Percentiles rank a stretch among this genome's conserved stretches.
These are phyloP conservation scores for Pinus tabuliformis DNA, from an alignment of 75 land plant genomes.

Conservation along the genomic window DNA sequence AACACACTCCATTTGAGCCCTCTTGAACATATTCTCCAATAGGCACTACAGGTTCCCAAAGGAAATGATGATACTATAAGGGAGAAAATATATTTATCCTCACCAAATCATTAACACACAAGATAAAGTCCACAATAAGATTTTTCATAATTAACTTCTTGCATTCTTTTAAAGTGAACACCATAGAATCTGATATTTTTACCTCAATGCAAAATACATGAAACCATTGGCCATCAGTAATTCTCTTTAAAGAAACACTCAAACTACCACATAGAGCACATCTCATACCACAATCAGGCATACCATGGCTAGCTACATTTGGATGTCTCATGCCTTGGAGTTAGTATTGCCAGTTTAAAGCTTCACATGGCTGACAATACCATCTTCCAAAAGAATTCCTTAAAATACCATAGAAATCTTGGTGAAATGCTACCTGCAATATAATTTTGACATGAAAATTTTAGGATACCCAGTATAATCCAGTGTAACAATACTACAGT, in stretches of 20 bases:
- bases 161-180: neutral
- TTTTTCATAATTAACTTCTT: neutral
- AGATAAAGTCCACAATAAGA: neutral
- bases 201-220: conserved; percentile 98
- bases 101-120: neutral
- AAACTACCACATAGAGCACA: conserved; percentile 82
- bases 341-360: conserved; percentile 25
- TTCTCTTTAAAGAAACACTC: conserved; percentile 77
- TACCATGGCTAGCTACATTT: conserved; percentile 31
- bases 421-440: conserved; percentile 82
- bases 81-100: neutral
- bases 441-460: neutral
- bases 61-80: neutral
- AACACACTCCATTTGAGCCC: conserved; percentile 58
- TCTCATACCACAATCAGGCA: conserved; percentile 32
- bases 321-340: conserved; percentile 29
- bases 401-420: conserved; percentile 71
- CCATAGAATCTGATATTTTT: neutral
- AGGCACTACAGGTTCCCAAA: conserved; percentile 54
- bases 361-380: conserved; percentile 90
- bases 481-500: neutral
- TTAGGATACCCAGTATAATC: neutral
- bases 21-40: conserved; percentile 58
- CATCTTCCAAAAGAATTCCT: conserved; percentile 55
- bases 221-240: conserved; percentile 78